Evolutionary conservation across 306 rosid genomes (phyloP), one percentile per base, ranked within the genome.

Genomic region (Cucurbita argyrosperma): DNA sequence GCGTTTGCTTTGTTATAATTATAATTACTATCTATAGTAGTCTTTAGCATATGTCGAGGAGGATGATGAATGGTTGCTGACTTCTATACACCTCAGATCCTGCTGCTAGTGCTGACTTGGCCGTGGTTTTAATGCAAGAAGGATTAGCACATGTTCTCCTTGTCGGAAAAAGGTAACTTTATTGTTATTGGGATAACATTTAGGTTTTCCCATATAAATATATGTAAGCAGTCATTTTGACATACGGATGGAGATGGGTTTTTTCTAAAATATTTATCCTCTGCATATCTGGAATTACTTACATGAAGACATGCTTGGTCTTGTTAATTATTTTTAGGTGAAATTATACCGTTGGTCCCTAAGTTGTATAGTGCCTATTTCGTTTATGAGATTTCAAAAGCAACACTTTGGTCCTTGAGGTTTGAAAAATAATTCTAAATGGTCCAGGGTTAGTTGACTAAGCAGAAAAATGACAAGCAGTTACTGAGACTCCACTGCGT

Each of bases 101-200:
- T 53, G 83, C 81, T 79, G 97, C 96, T 69, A 91, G 99, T 84
- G 97, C 99, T 78, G 99, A 94, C 83, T 83, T 94, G 74, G 97
- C 96, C 67, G 99, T 94, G 77, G 87, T 94, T 73, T 85, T 94
- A 84, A 94, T 94, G 99, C 99, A 94, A 89, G 97, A 94, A 88
- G 99, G 99, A 80, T 79, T 94, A 75, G 96, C 99, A 4, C 97
- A 94, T 84, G 81, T 94, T 76, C 87, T 89, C 64, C 97, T 94
- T 72, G 62, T 94, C 59, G 99, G 99, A 74, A 91, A 83, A 86
- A 94, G 97, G 99, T 94, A 81, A 57, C 49, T 55, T 14, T 47
- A 72, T 68, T 51, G 52, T 77, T 46, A 54, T 18, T 37, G 45
- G 73, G 59, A 43, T 52, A 40, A 9, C 68, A 21, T 71, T 71